Conservation (phyloP, 2,329 filamentous ascomycete species). For the Epichloe elymi region DNA sequence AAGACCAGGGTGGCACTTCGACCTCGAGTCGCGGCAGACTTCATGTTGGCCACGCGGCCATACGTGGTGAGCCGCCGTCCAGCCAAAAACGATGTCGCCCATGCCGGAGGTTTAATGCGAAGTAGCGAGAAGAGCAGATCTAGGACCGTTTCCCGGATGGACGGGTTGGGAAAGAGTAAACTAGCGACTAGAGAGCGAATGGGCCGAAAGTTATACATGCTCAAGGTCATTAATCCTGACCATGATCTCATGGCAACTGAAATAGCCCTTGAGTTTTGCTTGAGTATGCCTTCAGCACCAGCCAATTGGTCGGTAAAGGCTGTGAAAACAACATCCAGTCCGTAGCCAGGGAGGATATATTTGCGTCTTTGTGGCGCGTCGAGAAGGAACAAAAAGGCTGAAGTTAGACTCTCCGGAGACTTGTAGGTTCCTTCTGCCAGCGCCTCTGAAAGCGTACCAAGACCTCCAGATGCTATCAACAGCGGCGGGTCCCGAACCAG, state of each 20-base stretch:
- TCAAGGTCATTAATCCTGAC: slow-evolving; percentile 79
- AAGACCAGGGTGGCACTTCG: slow-evolving; percentile 38
- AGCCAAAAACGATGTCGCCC: slow-evolving; percentile 91
- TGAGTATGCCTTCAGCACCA: slow-evolving; percentile 49
- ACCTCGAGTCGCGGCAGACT: slow-evolving; percentile 40
- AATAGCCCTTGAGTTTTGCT: slow-evolving; percentile 85
- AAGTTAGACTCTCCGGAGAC: slow-evolving; percentile 76
- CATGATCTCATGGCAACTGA: slow-evolving; percentile 84
- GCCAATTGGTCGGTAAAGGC: slow-evolving; percentile 76
- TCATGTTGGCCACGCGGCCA: slow-evolving; percentile 79
- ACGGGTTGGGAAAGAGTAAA: slow-evolving; percentile 42
- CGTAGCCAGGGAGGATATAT: slow-evolving; percentile 77
- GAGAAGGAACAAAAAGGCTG: slow-evolving; percentile 78
- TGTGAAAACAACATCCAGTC: slow-evolving; percentile 79
- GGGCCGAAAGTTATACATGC: slow-evolving; percentile 77
- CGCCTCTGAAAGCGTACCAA: slow-evolving; percentile 80
- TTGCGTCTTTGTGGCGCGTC: slow-evolving; percentile 71
- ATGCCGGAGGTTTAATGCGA: slow-evolving; percentile 79
- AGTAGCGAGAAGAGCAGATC: slow-evolving; percentile 72
- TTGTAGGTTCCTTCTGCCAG: slow-evolving; percentile 85
- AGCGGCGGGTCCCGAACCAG: slow-evolving; percentile 74
- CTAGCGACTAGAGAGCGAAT: slow-evolving; percentile 65
- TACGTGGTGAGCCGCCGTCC: slow-evolving; percentile 90
- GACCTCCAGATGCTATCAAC: slow-evolving; percentile 69
- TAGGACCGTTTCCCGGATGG: slow-evolving; percentile 62